Conservation (phyloP, 2,329 filamentous ascomycete genomes). For the Penicillium psychrosexuale region DNA sequence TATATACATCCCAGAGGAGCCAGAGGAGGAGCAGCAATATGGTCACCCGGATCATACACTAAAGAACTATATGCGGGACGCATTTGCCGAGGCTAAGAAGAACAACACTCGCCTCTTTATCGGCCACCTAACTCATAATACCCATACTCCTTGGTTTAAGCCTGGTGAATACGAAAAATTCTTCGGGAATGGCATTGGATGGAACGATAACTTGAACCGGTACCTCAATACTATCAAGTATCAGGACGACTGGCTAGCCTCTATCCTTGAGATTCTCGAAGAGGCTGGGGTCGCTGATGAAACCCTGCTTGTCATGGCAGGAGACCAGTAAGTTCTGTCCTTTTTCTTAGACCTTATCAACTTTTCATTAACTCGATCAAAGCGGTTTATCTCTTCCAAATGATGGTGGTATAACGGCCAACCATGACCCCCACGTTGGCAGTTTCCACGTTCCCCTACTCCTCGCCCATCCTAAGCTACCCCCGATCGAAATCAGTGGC, state of each 20-base stretch:
- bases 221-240: constrained; percentile 31
- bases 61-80: constrained; percentile 26
- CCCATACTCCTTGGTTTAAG: constrained; percentile 28
- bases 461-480: constrained; percentile 26
- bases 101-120: constrained; percentile 30
- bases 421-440: constrained; percentile 27
- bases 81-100: constrained; percentile 25
- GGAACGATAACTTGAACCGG: constrained; percentile 23
- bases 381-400: constrained; percentile 27
- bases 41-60: constrained; percentile 26
- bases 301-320: constrained; percentile 30
- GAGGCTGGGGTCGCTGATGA: constrained; percentile 30
- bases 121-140: constrained; percentile 28
- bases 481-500: constrained; percentile 20
- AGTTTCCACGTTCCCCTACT: constrained; percentile 29
- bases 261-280: constrained; percentile 26
- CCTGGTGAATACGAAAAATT: constrained; percentile 23
- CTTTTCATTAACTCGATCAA: background rate
- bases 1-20: constrained; percentile 19
- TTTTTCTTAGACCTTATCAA: no score
- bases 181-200: constrained; percentile 11
- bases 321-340: constrained; percentile 23
- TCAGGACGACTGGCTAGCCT: constrained; percentile 27
- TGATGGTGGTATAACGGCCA: constrained; percentile 27
- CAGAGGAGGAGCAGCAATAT: constrained; percentile 22